Evolutionary conservation across 805 yeast genomes (phyloP).

Genomic region (Ogataea sp.): DNA sequence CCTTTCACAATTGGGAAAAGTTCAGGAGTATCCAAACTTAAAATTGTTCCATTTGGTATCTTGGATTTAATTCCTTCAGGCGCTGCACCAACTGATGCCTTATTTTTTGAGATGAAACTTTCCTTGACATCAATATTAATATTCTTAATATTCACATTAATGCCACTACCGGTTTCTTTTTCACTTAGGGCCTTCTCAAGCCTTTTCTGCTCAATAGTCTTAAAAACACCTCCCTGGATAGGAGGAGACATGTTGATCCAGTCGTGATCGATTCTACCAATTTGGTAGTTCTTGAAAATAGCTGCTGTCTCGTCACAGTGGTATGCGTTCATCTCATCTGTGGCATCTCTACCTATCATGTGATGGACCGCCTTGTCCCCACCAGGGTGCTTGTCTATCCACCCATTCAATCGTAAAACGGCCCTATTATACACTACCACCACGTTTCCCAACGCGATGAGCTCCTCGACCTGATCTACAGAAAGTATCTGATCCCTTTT

Average conservation of each 20-base stretch:
- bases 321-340: slow-evolving; percentile 84
- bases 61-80: slow-evolving; percentile 37
- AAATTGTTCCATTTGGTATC: slow-evolving; percentile 40
- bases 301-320: slow-evolving; percentile 53
- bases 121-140: slow-evolving; percentile 1
- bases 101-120: slow-evolving; percentile 12
- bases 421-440: slow-evolving; percentile 56
- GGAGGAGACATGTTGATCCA: slow-evolving; percentile 85
- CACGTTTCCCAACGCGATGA: slow-evolving; percentile 60
- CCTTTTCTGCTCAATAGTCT: slow-evolving; percentile 21
- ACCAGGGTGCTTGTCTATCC: slow-evolving; percentile 80
- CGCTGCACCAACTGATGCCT: slow-evolving; percentile 10
- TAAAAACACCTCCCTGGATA: slow-evolving; percentile 67
- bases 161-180: too few species aligned
- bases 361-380: slow-evolving; percentile 81
- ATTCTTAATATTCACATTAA: too few species aligned
- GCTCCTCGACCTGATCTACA: slow-evolving; percentile 41
- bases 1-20: slow-evolving; percentile 26
- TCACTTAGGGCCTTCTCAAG: not conserved
- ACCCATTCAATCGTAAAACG: slow-evolving; percentile 58
- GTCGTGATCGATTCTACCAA: slow-evolving; percentile 54
- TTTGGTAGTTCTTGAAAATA: slow-evolving; percentile 46
- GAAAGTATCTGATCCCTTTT: slow-evolving; percentile 19
- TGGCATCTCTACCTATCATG: slow-evolving; percentile 83
- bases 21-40: slow-evolving; percentile 28